Conservation (phyloP, 2,329 filamentous ascomycete species). For the Colletotrichum sp. region DNA sequence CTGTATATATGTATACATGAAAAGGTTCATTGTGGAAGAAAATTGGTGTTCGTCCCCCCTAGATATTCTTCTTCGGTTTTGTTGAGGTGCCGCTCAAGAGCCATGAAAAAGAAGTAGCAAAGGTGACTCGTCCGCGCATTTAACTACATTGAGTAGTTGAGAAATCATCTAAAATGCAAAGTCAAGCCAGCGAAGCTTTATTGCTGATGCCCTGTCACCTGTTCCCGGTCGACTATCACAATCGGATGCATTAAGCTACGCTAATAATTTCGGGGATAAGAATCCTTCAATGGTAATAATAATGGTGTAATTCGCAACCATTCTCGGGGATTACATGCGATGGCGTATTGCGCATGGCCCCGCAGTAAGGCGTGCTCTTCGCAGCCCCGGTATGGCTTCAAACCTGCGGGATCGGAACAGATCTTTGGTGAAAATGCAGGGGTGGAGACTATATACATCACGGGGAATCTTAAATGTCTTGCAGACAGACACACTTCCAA, state of each 20-base stretch:
- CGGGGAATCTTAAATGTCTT: background rate
- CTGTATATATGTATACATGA: background rate
- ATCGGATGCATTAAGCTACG: fast-evolving
- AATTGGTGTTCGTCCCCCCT: fast-evolving
- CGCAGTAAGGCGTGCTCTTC: constrained; percentile 23
- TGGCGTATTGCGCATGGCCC: constrained; percentile 10
- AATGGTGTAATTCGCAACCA: background rate
- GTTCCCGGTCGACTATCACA: fast-evolving
- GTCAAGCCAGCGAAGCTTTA: fast-evolving
- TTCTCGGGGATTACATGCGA: background rate
- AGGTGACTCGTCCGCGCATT: background rate
- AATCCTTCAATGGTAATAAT: background rate
- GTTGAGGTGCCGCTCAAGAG: background rate
- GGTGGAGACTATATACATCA: background rate
- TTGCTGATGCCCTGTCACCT: background rate
- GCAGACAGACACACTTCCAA: background rate
- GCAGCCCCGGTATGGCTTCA: background rate
- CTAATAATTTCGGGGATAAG: background rate
- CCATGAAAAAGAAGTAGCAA: background rate
- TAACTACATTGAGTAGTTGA: background rate
- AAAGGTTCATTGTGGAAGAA: fast-evolving
- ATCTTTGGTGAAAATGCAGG: background rate
- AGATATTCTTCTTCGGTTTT: background rate
- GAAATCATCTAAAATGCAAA: background rate
- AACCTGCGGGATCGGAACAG: background rate